Conservation (phyloP, 352 stramenopile species). For the Globisporangium mamillatum region DNA sequence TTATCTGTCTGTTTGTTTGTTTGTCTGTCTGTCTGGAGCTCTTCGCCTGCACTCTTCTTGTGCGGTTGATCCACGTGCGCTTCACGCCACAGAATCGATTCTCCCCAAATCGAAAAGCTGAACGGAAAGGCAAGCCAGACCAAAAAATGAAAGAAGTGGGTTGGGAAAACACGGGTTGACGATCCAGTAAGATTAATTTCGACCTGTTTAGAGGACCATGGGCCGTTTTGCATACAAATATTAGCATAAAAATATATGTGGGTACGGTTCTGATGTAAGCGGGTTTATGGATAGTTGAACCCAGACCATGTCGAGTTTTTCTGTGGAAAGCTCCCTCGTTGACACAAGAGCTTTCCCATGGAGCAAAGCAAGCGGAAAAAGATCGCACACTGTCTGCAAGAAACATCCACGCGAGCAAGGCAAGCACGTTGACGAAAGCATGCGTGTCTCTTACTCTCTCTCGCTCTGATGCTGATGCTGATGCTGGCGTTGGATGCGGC, state of each 20-base stretch:
- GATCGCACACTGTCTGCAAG: too few species aligned
- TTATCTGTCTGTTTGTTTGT: not conserved
- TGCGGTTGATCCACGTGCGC: not conserved
- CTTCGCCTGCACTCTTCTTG: not conserved
- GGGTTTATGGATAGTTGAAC: not conserved
- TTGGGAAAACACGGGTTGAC: not conserved
- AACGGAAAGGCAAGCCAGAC: not conserved
- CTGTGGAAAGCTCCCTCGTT: not conserved
- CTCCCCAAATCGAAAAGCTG: not conserved
- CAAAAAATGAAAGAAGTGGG: not conserved
- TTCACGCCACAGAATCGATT: slow-evolving; percentile 19
- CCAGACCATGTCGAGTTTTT: not conserved
- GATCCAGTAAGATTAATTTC: not conserved
- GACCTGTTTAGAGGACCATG: not conserved
- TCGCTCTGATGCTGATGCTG: not conserved
- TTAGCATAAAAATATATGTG: not conserved
- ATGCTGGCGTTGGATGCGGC: not conserved
- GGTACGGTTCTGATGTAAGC: not conserved
- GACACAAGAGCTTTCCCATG: not conserved
- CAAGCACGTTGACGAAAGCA: not conserved
- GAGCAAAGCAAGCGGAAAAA: too few species aligned
- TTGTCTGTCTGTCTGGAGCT: not conserved
- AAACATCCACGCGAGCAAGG: not conserved
- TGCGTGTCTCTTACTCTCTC: not conserved
- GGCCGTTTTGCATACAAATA: not conserved